Conservation (phyloP, 2,329 filamentous ascomycete genomes). For the Talaromyces sp. region DNA sequence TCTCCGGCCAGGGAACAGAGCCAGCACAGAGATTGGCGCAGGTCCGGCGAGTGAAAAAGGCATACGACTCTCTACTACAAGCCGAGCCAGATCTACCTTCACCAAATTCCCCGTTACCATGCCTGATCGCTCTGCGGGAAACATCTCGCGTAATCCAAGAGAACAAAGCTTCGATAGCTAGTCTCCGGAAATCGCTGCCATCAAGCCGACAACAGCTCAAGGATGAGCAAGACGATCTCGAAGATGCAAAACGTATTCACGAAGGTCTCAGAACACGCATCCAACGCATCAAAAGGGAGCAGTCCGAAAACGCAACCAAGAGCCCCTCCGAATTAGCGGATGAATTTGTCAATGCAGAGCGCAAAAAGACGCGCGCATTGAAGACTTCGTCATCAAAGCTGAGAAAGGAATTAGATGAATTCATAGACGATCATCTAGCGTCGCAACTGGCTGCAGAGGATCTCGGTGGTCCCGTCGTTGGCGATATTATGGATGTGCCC, state of each 20-base stretch:
- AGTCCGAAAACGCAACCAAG: conserved; percentile 58
- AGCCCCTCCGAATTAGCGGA: conserved; percentile 61
- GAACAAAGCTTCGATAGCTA: conserved; percentile 59
- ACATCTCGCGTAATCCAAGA: conserved; percentile 64
- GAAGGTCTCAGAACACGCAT: conserved; percentile 58
- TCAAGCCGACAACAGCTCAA: conserved; percentile 42
- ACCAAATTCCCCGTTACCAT: conserved; percentile 66
- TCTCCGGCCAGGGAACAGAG: conserved; percentile 32
- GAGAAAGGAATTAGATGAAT: conserved; percentile 64
- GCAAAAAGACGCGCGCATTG: conserved; percentile 59
- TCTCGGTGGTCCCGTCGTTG: conserved; percentile 77
- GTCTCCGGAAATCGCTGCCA: conserved; percentile 42
- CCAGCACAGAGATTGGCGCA: conserved; percentile 43
- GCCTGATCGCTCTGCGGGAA: conserved; percentile 68
- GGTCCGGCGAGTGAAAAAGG: conserved; percentile 57
- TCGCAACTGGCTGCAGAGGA: conserved; percentile 79
- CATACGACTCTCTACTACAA: conserved; percentile 63
- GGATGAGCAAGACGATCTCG: conserved; percentile 47
- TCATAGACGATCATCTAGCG: conserved; percentile 69
- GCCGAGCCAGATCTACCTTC: conserved; percentile 65
- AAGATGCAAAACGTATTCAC: conserved; percentile 49
- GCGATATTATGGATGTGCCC: conserved; percentile 66
- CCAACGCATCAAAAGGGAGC: conserved; percentile 56
- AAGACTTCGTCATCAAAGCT: conserved; percentile 61
- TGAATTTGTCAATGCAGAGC: conserved; percentile 62